A percentile compares a stretch with the other conserved stretches of the same genome.
Evolutionary conservation across 305 asterid species (phyloP).

Genomic region (Fraxinus floribunda): DNA sequence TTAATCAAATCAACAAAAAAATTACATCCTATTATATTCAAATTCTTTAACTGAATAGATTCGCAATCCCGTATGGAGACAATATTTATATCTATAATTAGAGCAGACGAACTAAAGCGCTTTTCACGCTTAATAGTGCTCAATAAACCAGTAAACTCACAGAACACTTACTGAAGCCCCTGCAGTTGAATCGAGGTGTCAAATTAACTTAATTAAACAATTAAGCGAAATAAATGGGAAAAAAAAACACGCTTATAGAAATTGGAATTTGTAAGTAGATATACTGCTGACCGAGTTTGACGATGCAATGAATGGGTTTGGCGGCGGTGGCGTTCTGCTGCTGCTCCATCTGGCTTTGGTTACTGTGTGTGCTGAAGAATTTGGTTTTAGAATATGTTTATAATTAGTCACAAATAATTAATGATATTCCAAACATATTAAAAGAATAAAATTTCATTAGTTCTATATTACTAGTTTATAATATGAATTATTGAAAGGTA

Average conservation of each 20-base stretch:
- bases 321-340: conserved; percentile 25
- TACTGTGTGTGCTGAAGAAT: background rate
- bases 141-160: background rate
- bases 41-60: background rate
- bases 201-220: background rate
- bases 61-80: background rate
- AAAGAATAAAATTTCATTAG: background rate
- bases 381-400: background rate
- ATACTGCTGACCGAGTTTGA: conserved; percentile 61
- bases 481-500: background rate
- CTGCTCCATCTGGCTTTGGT: conserved; percentile 46
- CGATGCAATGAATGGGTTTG: conserved; percentile 67
- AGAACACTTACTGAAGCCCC: background rate
- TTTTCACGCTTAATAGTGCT: background rate
- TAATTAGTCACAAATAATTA: background rate
- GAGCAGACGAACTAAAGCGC: background rate
- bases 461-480: background rate
- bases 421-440: background rate
- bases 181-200: background rate
- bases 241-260: background rate
- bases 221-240: background rate
- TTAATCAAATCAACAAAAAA: background rate
- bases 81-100: background rate
- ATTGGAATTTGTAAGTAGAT: background rate
- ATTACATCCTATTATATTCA: background rate